Evolutionary conservation across 805 yeast genomes (phyloP), one percentile per base, ranked within the genome.

Genomic region (Wickerhamomyces hampshirensis): DNA sequence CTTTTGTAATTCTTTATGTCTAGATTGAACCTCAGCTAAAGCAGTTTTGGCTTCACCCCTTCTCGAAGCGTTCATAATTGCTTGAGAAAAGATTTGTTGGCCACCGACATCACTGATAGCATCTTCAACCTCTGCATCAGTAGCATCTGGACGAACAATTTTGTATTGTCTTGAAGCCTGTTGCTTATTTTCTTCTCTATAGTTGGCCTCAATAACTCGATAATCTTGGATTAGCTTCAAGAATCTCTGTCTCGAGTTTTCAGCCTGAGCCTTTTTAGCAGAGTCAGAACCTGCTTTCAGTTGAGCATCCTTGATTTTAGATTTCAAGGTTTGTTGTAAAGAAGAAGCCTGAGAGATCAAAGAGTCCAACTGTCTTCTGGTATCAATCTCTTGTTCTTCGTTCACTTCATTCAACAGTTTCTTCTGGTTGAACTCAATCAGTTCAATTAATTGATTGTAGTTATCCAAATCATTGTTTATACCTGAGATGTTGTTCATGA

Each of bases 41-140:
- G 94, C 98, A 23, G 96, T 79, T 61, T 93, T 78, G 29, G 98
- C 97, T 65, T 93, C 96, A 51, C 95, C 95, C 57, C 88, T 77
- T 65, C 95, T 80, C 58, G 85, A 84, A 37, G 88, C 80, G 63
- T 83, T 83, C 67, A 82, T 69, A 46, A 87, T 71, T 26, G 97
- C 97, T 64, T 88, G 95, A 41, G 94, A 87, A 66, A 93, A 93
- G 51, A 89, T 85, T 66, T 91, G 98, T 58, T 83, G 88, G 36
- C 87, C 84, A 47, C 83, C 84, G 37, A 76, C 77, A 53, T 87
- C 94, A 50, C 82, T 89, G 40, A 89, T 80, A 33, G 89, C 95
- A 35, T 81, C 85, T 47, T 76, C 77, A 43, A 91, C 84, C 66
- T 91, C 95, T 34, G 71, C 84, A 18, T 83, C 84, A 14, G 91